Evolutionary conservation across 2,329 filamentous ascomycete genomes (phyloP).

Genomic region (Pseudocercospora ulei): DNA sequence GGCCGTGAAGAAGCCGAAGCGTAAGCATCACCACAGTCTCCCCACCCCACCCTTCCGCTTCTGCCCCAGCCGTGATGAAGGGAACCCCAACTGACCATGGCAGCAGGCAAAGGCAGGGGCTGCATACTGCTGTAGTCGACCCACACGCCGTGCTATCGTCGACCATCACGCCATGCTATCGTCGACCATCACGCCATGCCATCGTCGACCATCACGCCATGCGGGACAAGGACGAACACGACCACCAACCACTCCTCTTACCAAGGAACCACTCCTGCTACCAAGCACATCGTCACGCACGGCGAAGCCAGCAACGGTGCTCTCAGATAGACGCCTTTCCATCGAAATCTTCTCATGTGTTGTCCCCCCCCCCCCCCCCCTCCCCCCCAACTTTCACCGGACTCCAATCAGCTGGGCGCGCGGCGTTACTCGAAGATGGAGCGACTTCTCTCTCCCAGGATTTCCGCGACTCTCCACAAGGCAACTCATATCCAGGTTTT

Average conservation of each 20-base stretch:
- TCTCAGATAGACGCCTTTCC: conserved; percentile 17
- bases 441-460: conserved; percentile 18
- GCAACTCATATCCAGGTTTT: conserved; percentile 19
- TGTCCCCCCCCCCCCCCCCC: too few relatives aligned
- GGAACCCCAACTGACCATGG: not conserved
- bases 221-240: not conserved
- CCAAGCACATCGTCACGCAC: conserved; percentile 1
- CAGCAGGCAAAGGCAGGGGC: conserved; percentile 31
- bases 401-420: conserved; percentile 21
- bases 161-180: too few relatives aligned
- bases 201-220: too few relatives aligned
- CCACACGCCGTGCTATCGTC: too few relatives aligned
- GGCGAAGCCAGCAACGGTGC: conserved; percentile 10
- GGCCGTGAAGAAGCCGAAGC: conserved; percentile 58
- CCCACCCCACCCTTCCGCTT: too few relatives aligned
- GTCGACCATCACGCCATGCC: too few relatives aligned
- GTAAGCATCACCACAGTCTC: conserved; percentile 17
- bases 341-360: too few relatives aligned
- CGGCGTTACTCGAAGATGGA: conserved; percentile 18
- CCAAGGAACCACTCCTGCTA: not conserved
- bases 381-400: conserved; percentile 16
- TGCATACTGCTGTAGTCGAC: conserved; percentile 31
- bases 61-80: conserved; percentile 2
- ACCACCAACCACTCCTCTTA: too few relatives aligned
- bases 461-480: conserved; percentile 14